Evolutionary conservation across 352 stramenopile genomes (phyloP).

Genomic region (Phytopythium kandeliae): DNA sequence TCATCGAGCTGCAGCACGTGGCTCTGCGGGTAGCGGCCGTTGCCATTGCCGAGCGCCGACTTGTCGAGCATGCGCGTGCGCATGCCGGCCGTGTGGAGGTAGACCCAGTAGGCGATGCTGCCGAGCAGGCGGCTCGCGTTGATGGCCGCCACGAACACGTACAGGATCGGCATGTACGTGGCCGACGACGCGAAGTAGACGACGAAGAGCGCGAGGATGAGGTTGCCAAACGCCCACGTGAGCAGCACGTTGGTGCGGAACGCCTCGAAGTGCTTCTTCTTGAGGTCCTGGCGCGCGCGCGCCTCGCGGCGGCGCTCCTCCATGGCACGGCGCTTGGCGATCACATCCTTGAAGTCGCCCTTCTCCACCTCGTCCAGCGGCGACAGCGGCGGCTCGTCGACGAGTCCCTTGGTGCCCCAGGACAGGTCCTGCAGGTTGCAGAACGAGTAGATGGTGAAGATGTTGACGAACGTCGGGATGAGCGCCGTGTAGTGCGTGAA

Average conservation of each 20-base stretch:
- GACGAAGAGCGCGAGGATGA: constrained; percentile 73
- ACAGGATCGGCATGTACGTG: constrained; percentile 65
- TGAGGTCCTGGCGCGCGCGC: constrained; percentile 41
- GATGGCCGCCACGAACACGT: constrained; percentile 59
- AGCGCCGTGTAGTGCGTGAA: constrained; percentile 86
- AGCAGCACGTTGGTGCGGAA: constrained; percentile 84
- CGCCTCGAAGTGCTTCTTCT: constrained; percentile 75
- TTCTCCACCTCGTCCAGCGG: constrained; percentile 58
- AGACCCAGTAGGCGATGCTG: constrained; percentile 68
- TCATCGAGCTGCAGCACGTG: constrained; percentile 63
- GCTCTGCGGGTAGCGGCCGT: constrained; percentile 37
- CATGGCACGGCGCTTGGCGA: constrained; percentile 64
- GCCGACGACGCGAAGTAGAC: constrained; percentile 53
- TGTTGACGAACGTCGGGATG: constrained; percentile 87
- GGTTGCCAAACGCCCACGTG: constrained; percentile 76
- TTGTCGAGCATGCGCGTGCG: constrained; percentile 43
- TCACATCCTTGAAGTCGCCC: constrained; percentile 80
- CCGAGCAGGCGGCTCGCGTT: constrained; percentile 64
- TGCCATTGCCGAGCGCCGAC: constrained; percentile 47
- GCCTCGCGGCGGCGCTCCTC: constrained; percentile 68
- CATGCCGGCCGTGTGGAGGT: constrained; percentile 44
- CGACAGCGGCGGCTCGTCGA: constrained; percentile 40
- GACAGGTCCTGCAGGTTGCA: constrained; percentile 87
- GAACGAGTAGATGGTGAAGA: constrained; percentile 89
- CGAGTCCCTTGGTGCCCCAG: constrained; percentile 78